Evolutionary conservation across 2,329 filamentous ascomycete genomes (phyloP).

Genomic region (Ophiostoma ulmi): DNA sequence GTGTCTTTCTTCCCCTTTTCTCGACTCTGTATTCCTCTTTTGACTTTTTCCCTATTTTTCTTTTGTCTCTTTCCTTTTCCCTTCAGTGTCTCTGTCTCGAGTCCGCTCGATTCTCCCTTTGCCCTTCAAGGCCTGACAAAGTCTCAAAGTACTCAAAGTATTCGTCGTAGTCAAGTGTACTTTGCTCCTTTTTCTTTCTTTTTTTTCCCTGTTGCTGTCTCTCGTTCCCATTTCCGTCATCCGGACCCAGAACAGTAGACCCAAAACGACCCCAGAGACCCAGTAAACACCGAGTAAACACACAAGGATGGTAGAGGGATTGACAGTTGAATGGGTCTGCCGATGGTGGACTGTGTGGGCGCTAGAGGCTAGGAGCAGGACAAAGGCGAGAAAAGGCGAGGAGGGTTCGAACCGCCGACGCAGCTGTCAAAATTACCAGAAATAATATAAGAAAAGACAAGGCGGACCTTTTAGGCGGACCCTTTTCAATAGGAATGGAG

Average conservation of each 20-base stretch:
- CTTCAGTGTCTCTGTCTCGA: neutral
- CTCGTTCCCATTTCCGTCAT: slow-evolving; percentile 5
- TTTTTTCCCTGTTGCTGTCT: neutral
- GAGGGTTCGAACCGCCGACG: neutral
- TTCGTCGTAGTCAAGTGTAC: neutral
- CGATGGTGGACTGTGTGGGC: slow-evolving; percentile 6
- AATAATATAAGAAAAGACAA: neutral
- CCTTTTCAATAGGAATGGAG: neutral
- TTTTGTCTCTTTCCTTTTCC: neutral
- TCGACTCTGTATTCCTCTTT: neutral
- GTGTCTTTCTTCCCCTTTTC: neutral
- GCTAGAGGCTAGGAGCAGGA: slow-evolving; percentile 1
- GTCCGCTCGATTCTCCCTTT: neutral
- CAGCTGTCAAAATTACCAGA: neutral
- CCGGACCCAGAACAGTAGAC: slow-evolving; percentile 12
- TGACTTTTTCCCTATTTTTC: slow-evolving; percentile 1
- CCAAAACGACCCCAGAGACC: neutral
- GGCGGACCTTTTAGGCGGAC: neutral
- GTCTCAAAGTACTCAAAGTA: neutral
- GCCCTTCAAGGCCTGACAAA: neutral
- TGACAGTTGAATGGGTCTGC: slow-evolving; percentile 9
- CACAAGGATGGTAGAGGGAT: slow-evolving; percentile 3
- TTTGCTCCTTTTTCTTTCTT: slow-evolving; percentile 5
- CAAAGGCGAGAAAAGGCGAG: neutral
- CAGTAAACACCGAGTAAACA: neutral